Evolutionary conservation across 75 land plant species (phyloP), one percentile per base, ranked within the genome.

Genomic region (Pinus tabuliformis): DNA sequence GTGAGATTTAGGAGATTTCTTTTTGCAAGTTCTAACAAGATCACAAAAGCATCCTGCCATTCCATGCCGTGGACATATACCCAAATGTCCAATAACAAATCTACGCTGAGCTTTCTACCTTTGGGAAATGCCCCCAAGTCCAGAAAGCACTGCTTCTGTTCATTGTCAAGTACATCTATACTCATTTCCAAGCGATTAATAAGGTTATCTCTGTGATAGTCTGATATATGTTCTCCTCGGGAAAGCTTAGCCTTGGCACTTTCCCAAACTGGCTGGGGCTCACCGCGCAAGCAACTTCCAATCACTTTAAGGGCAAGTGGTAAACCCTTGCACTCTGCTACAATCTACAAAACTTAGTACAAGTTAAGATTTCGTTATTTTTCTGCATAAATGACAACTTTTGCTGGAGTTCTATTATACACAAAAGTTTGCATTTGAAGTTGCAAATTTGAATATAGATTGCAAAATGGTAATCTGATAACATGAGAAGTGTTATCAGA

Each of bases 401-500:
- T 6, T 42, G 49, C 6, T 42, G 49, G 49, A 42, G 49, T 42
- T 42, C 49, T 42, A 42, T 42, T 5, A 42, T 0, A 6, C 7
- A 5, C 3, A 37, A 37, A 42, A 6, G 7, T 0, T 42, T 42
- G 5, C 0, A 0, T 0, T 0, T 42, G 0, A 0, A 0, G 5
- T n/a, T n/a, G n/a, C n/a, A n/a, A n/a, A n/a, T n/a, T n/a, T n/a
- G n/a, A n/a, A n/a, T n/a, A n/a, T n/a, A n/a, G n/a, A n/a, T n/a
- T n/a, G n/a, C n/a, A n/a, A n/a, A 6, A 42, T 42, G 0, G 5
- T 6, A 42, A 6, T 0, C 7, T 3, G 1, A 37, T 1, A 3
- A 37, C 2, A 37, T 1, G 2, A 3, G 2, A 37, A 37, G 1
- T 0, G 49, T 42, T 6, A 42, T 6, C 5, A 42, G 5, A 3